These are phyloP conservation scores for Simplicillium sp. DNA, from an alignment of 2,329 filamentous ascomycete species.

Conservation along the genomic window DNA sequence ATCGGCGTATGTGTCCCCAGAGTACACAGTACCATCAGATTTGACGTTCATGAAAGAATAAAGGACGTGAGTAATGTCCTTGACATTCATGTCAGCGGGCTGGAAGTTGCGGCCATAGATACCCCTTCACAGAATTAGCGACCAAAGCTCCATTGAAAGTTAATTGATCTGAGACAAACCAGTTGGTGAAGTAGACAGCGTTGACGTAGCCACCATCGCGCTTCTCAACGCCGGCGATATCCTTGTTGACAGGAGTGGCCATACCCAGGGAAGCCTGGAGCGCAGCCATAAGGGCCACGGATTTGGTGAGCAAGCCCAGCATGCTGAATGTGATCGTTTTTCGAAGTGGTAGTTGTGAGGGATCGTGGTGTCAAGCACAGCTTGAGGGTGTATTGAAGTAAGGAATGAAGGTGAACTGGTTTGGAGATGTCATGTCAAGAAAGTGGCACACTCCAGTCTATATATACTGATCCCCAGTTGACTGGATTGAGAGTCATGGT, in stretches of 20 bases:
- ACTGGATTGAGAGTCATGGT: not conserved
- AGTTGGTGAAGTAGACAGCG: constrained; percentile 38
- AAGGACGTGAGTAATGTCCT: constrained; percentile 63
- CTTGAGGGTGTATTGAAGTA: not conserved
- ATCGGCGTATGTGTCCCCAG: constrained; percentile 63
- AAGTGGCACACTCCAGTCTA: not conserved
- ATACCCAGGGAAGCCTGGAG: constrained; percentile 14
- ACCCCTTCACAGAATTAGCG: constrained; percentile 12
- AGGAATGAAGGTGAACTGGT: not conserved
- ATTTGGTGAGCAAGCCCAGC: constrained; percentile 14
- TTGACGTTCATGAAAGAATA: constrained; percentile 29
- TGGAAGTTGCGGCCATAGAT: constrained; percentile 66
- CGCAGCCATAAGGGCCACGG: constrained; percentile 15
- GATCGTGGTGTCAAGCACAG: not conserved
- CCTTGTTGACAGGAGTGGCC: constrained; percentile 10
- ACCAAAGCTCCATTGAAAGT: not conserved
- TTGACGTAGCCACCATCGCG: constrained; percentile 19
- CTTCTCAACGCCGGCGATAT: constrained; percentile 9
- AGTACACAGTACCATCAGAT: constrained; percentile 19
- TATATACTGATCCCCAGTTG: not conserved
- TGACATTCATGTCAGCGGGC: constrained; percentile 56
- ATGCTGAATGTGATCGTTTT: constrained; percentile 10
- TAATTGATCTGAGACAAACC: constrained; percentile 19
- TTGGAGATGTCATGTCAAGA: not conserved
- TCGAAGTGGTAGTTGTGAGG: not conserved